A percentile compares a stretch with the other conserved stretches of the same genome.
Conservation (phyloP, 129 eudicot genomes). For the Glebionis coronaria region DNA sequence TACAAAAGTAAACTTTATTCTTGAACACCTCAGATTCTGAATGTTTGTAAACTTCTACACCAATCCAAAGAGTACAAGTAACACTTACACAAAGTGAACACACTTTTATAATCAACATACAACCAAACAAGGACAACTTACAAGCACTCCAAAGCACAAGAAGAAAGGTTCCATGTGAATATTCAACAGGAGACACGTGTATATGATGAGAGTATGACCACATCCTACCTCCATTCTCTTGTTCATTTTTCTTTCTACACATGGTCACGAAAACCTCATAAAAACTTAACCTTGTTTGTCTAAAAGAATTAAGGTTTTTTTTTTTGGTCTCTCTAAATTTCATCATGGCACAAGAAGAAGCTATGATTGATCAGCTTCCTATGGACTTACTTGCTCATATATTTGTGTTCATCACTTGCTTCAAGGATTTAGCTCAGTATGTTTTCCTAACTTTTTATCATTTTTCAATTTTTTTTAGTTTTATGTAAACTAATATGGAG, state of each 20-base stretch:
- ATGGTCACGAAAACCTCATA: slow-evolving; percentile 24
- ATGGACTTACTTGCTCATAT: slow-evolving; percentile 79
- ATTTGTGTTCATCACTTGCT: slow-evolving; percentile 65
- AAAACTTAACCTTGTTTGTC: slow-evolving; percentile 12
- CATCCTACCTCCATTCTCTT: slow-evolving; percentile 26
- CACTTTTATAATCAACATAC: slow-evolving; percentile 20
- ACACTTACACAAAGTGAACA: slow-evolving; percentile 32
- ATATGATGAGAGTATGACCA: slow-evolving; percentile 34
- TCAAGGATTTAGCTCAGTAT: slow-evolving; percentile 91
- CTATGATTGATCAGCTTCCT: slow-evolving; percentile 77
- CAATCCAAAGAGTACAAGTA: slow-evolving; percentile 14
- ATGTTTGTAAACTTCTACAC: not conserved
- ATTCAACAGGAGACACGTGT: slow-evolving; percentile 31
- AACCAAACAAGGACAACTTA: slow-evolving; percentile 10
- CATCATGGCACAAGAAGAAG: slow-evolving; percentile 35
- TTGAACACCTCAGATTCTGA: too few species aligned
- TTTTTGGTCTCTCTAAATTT: slow-evolving; percentile 13
- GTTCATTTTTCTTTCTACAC: slow-evolving; percentile 25
- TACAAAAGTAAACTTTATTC: too few species aligned
- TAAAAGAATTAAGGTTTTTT: not conserved
- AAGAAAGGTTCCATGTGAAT: slow-evolving; percentile 26
- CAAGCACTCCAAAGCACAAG: slow-evolving; percentile 6
- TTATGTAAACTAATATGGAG: too few species aligned
- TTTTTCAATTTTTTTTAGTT: not conserved
- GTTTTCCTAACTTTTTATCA: not conserved